Conservation (phyloP, 805 yeast genomes). For the Sugiyamaella mastotermitis region DNA sequence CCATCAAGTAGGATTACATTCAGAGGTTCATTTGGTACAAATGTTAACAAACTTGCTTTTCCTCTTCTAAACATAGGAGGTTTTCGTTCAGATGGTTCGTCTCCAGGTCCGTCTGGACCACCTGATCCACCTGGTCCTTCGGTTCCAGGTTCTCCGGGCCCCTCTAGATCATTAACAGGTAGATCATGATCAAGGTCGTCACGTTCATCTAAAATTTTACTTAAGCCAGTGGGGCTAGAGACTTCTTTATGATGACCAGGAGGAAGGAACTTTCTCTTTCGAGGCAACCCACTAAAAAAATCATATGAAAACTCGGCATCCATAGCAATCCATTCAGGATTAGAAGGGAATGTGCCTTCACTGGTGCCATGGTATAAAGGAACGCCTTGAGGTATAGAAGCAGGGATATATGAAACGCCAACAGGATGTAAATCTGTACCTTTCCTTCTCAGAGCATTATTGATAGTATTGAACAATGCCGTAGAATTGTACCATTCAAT, state of each 20-base stretch:
- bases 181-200: background rate
- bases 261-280: background rate
- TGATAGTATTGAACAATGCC: conserved; percentile 43
- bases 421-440: conserved; percentile 48
- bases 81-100: background rate
- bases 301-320: conserved; percentile 53
- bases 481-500: conserved; percentile 10
- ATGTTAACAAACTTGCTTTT: conserved; percentile 40
- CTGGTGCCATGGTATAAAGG: conserved; percentile 48
- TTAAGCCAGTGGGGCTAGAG: no score
- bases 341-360: conserved; percentile 36
- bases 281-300: conserved; percentile 2
- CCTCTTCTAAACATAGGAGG: background rate
- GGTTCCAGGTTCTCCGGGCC: background rate
- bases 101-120: background rate
- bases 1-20: conserved; percentile 51
- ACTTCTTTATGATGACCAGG: no score
- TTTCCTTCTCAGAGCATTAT: conserved; percentile 47
- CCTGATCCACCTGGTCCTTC: background rate
- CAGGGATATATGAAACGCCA: conserved; percentile 50
- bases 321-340: conserved; percentile 60
- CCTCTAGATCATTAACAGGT: background rate
- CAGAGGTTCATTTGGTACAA: conserved; percentile 42
- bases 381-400: conserved; percentile 54
- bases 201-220: no score